Evolutionary conservation across 208 protist species (phyloP), one percentile per base, ranked within the genome.

Genomic region (Leptomonas pyrrhocoris): DNA sequence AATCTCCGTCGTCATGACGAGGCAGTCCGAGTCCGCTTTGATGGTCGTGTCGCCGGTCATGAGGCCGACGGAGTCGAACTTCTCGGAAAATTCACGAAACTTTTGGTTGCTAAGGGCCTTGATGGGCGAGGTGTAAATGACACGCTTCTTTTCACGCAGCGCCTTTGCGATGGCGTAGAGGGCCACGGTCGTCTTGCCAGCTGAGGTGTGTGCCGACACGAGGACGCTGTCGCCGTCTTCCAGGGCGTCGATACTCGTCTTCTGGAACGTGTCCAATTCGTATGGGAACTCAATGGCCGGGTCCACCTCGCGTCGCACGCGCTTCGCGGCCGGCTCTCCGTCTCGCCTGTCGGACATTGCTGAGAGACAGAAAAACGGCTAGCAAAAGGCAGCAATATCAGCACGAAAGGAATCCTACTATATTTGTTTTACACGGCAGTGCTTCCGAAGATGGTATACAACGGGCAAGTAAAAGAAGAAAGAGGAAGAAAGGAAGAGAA

Each of bases 101-200:
- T 99, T 99, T 78, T 99, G 99, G 83, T 99, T 99, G 31, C 92
- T 98, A 0, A 99, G 89, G 0, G 99, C 99, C 70, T 99, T 99
- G 80, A 99, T 99, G 31, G 99, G 99, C 6, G 98, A 99, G 40
- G 99, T 99, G 86, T 99, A 99, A 51, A 99, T 98, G 19, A 99
- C 98, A 15, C 99, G 97, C 84, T 99, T 98, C 66, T 98, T 97
- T 65, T 98, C 96, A 8, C 94, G 86, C 38, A 99, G 82, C 27
- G 97, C 89, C 85, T 99, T 98, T 1, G 98, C 99, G 78, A 99
- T 99, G 45, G 98, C 98, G 80, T 99, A 99, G 62, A 99, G 92
- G 13, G 99, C 99, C 27, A 99, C 97, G 4, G 99, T 99, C 12
- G 99, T 99, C 84, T 99, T 99, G 64, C 99, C 99, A 31, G 99